A percentile compares a stretch with the other conserved stretches of the same genome.
Conservation (phyloP, 805 yeast genomes). For the Cyberlindnera mississippiensis region DNA sequence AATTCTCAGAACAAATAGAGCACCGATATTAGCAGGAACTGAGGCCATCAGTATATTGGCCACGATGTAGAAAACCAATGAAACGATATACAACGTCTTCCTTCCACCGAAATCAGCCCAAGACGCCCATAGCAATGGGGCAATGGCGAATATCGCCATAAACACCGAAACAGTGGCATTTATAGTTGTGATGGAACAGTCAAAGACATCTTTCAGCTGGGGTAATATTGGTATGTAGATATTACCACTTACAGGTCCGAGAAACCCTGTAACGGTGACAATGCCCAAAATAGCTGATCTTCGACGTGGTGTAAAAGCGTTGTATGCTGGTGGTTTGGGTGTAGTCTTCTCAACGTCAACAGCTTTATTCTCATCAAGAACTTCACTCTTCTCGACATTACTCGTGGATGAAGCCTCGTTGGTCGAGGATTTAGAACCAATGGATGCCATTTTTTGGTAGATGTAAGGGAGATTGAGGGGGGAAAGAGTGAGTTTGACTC, state of each 20-base stretch:
- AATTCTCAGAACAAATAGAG: conserved; percentile 59
- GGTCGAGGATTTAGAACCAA: too few species aligned
- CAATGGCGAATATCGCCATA: conserved; percentile 52
- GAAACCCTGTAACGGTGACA: conserved; percentile 45
- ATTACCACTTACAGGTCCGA: conserved; percentile 56
- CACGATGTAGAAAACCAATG: conserved; percentile 52
- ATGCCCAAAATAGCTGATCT: conserved; percentile 33
- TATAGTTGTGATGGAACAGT: conserved; percentile 39
- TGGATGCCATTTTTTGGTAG: too few species aligned
- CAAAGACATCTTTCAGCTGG: conserved; percentile 37
- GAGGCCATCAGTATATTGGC: conserved; percentile 64
- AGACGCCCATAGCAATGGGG: conserved; percentile 54
- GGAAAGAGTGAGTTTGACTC: too few species aligned
- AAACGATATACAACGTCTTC: conserved; percentile 57
- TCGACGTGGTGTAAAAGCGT: conserved; percentile 32
- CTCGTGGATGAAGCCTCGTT: too few species aligned
- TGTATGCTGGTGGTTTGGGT: conserved; percentile 21
- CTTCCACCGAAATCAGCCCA: conserved; percentile 58
- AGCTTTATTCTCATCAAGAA: too few species aligned
- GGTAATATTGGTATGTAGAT: conserved; percentile 55
- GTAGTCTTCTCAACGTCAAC: too few species aligned
- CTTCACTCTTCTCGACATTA: too few species aligned
- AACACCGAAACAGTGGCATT: conserved; percentile 56
- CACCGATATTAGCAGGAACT: conserved; percentile 60
- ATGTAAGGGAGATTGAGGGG: too few species aligned